Base-by-base conservation (phyloP, 768 basidiomycete genomes). In the Exidia glandulosa region DNA sequence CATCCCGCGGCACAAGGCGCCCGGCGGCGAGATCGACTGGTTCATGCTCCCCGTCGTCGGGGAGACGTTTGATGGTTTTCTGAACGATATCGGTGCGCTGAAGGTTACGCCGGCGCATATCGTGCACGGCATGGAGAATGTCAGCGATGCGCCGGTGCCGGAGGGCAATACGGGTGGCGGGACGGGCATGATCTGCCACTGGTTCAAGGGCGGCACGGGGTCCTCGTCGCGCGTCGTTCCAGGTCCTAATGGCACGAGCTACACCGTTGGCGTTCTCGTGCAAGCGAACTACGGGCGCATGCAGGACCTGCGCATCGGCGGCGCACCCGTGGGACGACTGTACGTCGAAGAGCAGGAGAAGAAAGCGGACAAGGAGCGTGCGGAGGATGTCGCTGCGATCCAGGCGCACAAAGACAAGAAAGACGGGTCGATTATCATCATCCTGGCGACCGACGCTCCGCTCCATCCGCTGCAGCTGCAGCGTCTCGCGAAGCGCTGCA, bases 81-180 rank as follows among this genome's bases (percentile, higher is more conserved):
- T 45, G 41, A 45, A 45, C 19, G 41, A 45, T 23, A 45, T 45
- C 19, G 41, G 41, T 23, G 41, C 41, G 19, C 41, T 45, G 10
- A 45, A 45, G 41, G 41, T 45, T 14, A 14, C 16, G 41, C 41
- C 41, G 41, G 9, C 41, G 41, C 41, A 45, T 23, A 45, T 45
- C 19, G 41, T 45, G 41, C 41, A 19, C 19, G 41, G 41, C 41
- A 45, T 45, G 19, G 10, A 45, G 41, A 58, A 58, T 16, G 36
- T 58, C 23, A 16, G 23, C 23, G 37, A 23, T 23, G 57, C 29
- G 12, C 16, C 57, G n/a, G 57, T 58, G 7, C 25, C 23, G 19
- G 57, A 58, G 57, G 57, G 57, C 47, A 58, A 58, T 30, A 45
- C 47, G 1, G 57, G 57, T n/a, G 57, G 57, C 25, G 57, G 57